Conservation (phyloP, 371 early-diverging fungal genomes). For the Lichtheimia corymbifera region DNA sequence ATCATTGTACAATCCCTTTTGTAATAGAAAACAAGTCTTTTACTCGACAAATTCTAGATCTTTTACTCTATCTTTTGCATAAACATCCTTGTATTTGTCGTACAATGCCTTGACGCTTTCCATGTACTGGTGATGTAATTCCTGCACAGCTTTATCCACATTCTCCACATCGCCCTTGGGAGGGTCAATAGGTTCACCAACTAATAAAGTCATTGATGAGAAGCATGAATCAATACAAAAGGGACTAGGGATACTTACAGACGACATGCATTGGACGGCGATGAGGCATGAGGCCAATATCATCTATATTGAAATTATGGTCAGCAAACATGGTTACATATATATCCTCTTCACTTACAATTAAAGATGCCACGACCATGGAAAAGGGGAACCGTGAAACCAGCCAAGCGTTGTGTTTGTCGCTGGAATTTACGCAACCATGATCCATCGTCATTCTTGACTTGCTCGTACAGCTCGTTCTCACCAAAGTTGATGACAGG, state of each 20-base stretch:
- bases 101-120: slow-evolving; percentile 58
- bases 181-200: slow-evolving; percentile 66
- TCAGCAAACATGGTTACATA: slow-evolving; percentile 20
- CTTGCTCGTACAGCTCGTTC: slow-evolving; percentile 72
- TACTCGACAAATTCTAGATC: slow-evolving; percentile 56
- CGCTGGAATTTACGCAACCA: slow-evolving; percentile 52
- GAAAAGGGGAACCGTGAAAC: slow-evolving; percentile 68
- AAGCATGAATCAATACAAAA: neutral
- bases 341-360: slow-evolving; percentile 41
- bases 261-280: slow-evolving; percentile 46
- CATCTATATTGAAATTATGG: slow-evolving; percentile 21
- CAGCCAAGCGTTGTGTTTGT: slow-evolving; percentile 51
- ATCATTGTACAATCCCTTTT: slow-evolving; percentile 12
- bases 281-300: slow-evolving; percentile 55
- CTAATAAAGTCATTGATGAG: slow-evolving; percentile 18
- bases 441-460: slow-evolving; percentile 50
- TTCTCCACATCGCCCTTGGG: slow-evolving; percentile 31
- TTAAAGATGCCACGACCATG: slow-evolving; percentile 69
- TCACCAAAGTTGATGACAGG: slow-evolving; percentile 79
- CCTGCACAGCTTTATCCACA: slow-evolving; percentile 50
- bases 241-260: slow-evolving; percentile 21
- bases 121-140: slow-evolving; percentile 62
- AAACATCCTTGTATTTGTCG: slow-evolving; percentile 67
- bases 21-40: neutral
- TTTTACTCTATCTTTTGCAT: slow-evolving; percentile 52